These are phyloP conservation scores for Martiniozyma abietophila DNA, from an alignment of 805 yeast genomes.

Conservation along the genomic window DNA sequence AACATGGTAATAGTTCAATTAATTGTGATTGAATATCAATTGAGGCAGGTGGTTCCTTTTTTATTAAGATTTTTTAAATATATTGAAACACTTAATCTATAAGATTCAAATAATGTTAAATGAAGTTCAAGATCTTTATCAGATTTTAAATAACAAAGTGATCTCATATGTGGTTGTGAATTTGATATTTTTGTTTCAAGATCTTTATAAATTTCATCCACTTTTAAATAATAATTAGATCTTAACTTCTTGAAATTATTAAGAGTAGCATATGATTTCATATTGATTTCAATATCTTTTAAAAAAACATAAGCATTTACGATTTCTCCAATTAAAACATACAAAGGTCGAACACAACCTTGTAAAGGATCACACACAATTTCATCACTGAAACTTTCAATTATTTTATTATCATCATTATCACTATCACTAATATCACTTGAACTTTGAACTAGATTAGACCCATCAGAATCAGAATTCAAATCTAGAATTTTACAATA, in stretches of 20 bases:
- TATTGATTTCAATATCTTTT: conserved; percentile 4
- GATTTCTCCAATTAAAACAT: conserved; percentile 29
- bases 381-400: conserved; percentile 11
- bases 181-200: conserved; percentile 11
- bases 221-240: conserved; percentile 3
- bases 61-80: conserved; percentile 62
- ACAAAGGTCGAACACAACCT: conserved; percentile 32
- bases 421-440: not conserved
- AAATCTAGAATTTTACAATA: conserved; percentile 22
- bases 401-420: not conserved
- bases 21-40: conserved; percentile 54
- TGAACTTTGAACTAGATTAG: too few relatives aligned
- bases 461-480: conserved; percentile 1
- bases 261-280: not conserved
- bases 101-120: conserved; percentile 59
- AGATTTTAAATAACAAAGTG: conserved; percentile 15
- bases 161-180: conserved; percentile 13
- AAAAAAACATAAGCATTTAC: conserved; percentile 19
- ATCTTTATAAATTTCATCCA: conserved; percentile 9
- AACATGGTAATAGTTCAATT: conserved; percentile 42
- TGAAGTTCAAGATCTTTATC: conserved; percentile 53
- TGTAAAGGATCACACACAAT: conserved; percentile 29
- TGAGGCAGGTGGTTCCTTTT: too few relatives aligned
- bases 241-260: not conserved
- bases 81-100: conserved; percentile 59